A percentile compares a stretch with the other conserved stretches of the same genome.
These are phyloP conservation scores for Reticulomyxa filosa DNA, from an alignment of 78 protist species.

Conservation along the genomic window DNA sequence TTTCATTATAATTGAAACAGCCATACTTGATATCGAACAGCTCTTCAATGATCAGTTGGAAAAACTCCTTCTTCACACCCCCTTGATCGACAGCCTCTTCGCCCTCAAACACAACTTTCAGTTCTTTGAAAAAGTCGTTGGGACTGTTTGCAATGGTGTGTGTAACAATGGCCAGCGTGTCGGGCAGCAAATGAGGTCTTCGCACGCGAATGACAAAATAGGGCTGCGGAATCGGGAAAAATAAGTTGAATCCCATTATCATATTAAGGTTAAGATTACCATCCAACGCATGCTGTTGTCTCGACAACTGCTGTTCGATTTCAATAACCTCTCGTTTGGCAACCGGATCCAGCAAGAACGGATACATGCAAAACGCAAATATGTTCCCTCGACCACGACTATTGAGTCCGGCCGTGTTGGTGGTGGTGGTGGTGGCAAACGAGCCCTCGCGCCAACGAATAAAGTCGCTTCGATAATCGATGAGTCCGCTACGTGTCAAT, in stretches of 20 bases:
- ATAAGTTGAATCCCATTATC: conserved; percentile 1
- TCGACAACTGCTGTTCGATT: not conserved
- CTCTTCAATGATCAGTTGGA: conserved; percentile 60
- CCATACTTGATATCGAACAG: conserved; percentile 61
- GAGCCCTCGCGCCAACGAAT: no score
- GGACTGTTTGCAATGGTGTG: no score
- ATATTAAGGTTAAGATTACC: not conserved
- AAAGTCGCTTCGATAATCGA: no score
- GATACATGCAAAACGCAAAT: conserved; percentile 12
- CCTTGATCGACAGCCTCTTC: conserved; percentile 95
- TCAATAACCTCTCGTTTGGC: conserved; percentile 1
- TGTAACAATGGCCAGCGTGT: conserved; percentile 31
- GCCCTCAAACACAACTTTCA: conserved; percentile 40
- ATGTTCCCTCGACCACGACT: no score
- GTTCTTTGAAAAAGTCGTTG: not conserved
- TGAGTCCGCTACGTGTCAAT: no score
- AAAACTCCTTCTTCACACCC: conserved; percentile 87
- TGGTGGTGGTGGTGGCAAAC: no score
- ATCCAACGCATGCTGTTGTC: conserved; percentile 7
- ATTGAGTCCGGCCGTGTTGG: no score
- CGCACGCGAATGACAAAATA: conserved; percentile 41
- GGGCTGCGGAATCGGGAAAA: not conserved
- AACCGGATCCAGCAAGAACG: conserved; percentile 16
- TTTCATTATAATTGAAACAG: conserved; percentile 35
- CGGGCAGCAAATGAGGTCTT: conserved; percentile 40